Conservation (phyloP, 2,329 filamentous ascomycete species). For the Talaromyces albobiverticillius region DNA sequence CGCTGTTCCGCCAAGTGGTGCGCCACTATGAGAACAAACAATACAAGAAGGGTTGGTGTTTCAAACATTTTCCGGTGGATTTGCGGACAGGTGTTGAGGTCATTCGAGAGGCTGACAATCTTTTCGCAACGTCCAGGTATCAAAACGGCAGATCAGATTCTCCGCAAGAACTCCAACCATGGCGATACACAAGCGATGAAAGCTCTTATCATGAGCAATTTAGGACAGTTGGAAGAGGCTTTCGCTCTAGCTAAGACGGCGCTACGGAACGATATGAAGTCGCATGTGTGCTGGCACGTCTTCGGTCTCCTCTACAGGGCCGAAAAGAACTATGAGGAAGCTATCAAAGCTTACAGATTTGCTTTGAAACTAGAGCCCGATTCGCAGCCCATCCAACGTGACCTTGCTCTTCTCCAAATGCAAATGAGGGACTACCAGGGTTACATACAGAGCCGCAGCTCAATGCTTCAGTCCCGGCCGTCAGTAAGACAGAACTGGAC, state of each 20-base stretch:
- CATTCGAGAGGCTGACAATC: constrained; percentile 6
- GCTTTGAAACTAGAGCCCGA: constrained; percentile 92
- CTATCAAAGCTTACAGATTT: constrained; percentile 98
- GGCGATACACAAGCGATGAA: constrained; percentile 99
- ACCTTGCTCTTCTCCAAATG: constrained; percentile 87
- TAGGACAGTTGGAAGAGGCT: constrained; percentile 89
- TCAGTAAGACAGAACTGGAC: constrained; percentile 92
- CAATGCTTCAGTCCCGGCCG: constrained; percentile 83
- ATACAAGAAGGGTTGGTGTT: constrained; percentile 73
- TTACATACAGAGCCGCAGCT: constrained; percentile 82
- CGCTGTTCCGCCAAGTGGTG: constrained; percentile 91
- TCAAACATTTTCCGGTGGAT: constrained; percentile 9
- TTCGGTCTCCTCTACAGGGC: constrained; percentile 92
- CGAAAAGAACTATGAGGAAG: constrained; percentile 97
- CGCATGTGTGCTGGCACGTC: constrained; percentile 98
- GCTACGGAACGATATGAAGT: constrained; percentile 95
- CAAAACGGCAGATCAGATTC: constrained; percentile 93
- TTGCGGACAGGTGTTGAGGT: not conserved
- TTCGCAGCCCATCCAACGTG: constrained; percentile 87
- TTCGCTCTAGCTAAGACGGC: constrained; percentile 91
- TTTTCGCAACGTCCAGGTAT: constrained; percentile 56
- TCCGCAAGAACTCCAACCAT: constrained; percentile 92
- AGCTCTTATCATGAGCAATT: constrained; percentile 89
- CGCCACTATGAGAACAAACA: constrained; percentile 98
- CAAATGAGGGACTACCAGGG: constrained; percentile 96